Evolutionary conservation across 176 grass and related monocot genomes (phyloP).

Genomic region (Eremochloa ophiuroides): DNA sequence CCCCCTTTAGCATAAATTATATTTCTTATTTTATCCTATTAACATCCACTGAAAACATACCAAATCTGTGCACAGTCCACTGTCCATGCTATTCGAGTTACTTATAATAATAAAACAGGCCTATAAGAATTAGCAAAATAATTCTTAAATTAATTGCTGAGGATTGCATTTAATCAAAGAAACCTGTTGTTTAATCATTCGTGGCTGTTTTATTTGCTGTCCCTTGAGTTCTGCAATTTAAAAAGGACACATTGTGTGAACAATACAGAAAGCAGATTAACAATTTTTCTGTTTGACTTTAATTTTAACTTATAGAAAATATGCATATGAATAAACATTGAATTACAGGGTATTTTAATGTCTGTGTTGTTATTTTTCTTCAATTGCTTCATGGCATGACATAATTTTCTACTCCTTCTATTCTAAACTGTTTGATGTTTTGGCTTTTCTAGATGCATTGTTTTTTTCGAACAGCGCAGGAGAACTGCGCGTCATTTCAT

Average conservation of each 20-base stretch:
- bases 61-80: not conserved
- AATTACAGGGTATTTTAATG: not conserved
- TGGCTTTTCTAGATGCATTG: not conserved
- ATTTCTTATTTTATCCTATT: not conserved
- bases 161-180: not conserved
- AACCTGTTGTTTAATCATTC: not conserved
- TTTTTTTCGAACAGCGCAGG: too few relatives aligned
- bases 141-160: not conserved
- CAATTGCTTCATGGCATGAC: not conserved
- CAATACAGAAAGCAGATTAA: not conserved
- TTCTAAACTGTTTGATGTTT: not conserved
- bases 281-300: not conserved
- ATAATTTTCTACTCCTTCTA: not conserved
- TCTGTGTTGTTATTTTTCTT: conserved; percentile 4
- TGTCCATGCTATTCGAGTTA: not conserved
- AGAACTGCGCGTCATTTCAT: too few relatives aligned
- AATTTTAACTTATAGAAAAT: conserved; percentile 2
- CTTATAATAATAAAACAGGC: not conserved
- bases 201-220: not conserved
- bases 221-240: not conserved
- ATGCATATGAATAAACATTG: not conserved
- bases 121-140: not conserved
- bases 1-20: not conserved
- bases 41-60: not conserved
- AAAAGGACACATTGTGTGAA: not conserved